Evolutionary conservation across 176 grass and related monocot genomes (phyloP), one percentile per base, ranked within the genome.

Genomic region (Cocos nucifera): DNA sequence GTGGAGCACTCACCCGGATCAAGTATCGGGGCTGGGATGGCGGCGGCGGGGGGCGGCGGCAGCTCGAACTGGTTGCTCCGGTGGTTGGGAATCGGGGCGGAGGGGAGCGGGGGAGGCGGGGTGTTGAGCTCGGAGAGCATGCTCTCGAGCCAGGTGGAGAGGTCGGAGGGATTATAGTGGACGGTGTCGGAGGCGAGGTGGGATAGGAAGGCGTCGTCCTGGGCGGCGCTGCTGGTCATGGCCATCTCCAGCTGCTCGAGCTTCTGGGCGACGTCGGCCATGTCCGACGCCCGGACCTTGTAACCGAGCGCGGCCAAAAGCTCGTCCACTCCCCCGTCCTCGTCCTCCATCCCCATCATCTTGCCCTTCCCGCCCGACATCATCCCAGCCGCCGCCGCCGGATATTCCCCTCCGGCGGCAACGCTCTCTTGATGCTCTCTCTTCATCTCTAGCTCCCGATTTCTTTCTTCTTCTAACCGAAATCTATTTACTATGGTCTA

Each of bases 131-230:
- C 63, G 22, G 22, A 53, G 2, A 66, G 49, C 63, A 66, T 66
- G 49, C 63, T 66, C 17, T 66, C 63, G 49, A 66, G 63, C 63
- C 63, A 66, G 5, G 63, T 17, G 3, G 23, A 66, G 22, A 66
- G 49, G 21, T 66, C 50, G 22, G 63, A 66, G 50, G 63, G 63
- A 22, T 66, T 53, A 22, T 66, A 66, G 63, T 66, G 63, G 50
- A 66, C 21, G 6, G 49, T 66, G 23, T 66, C 63, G 22, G 63
- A 53, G 6, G 49, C 22, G 15, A 53, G 19, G 19, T 66, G 63
- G 15, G 19, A 24, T 10, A 50, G 44, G 16, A 49, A 28, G 49
- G 63, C 39, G 17, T 66, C 50, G 20, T 66, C 50, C 3, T 49
- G 60, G 60, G 17, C n/a, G 60, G 29, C 17, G 17, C 29, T 20